Base-by-base conservation (phyloP, 331 rosid genomes). In the Pyrus hybrid region DNA sequence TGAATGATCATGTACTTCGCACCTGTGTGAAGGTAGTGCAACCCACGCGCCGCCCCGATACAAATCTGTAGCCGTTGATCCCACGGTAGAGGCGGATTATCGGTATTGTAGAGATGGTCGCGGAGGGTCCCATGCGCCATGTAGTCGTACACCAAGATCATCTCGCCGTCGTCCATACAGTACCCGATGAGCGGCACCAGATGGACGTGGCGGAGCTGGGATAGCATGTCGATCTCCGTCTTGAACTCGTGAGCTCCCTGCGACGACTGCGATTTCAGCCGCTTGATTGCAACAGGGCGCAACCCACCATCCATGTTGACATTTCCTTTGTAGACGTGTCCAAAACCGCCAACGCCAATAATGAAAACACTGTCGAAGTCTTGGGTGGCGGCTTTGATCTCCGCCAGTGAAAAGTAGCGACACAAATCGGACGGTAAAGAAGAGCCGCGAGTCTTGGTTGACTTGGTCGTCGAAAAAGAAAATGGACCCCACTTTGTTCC, bases 101-200 rank as follows among this genome's bases (percentile, higher is more conserved):
- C 45, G 5, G 77, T 65, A 3, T 54, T 60, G 57, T 82, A 84
- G 21, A 87, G 64, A 67, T 84, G 80, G 2, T 73, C 81, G 0
- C 82, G 73, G 1, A 87, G 85, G 1, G 88, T 84, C 22, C 84
- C 86, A 23, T 29, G 62, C 0, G 77, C 25, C 91, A 89, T 87
- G 79, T 81, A 87, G 1, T 89, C 90, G 16, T 89, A 89, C 0
- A 89, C 87, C 0, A 87, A 71, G 10, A 88, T 88, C 87, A 84
- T 86, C 77, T 82, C 90, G 0, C 41, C 35, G 2, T 73, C 62
- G 0, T 88, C 87, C 5, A 75, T 68, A 32, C 90, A 88, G 63
- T 78, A 86, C 13, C 87, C 87, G 0, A 87, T 67, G 0, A 87
- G 71, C 3, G 91, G 72, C 8, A 86, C 88, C 8, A 82, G 64